A percentile compares a stretch with the other conserved stretches of the same genome.
Evolutionary conservation across 2,329 filamentous ascomycete genomes (phyloP).

Genomic region (Emergomyces pasteurianus): DNA sequence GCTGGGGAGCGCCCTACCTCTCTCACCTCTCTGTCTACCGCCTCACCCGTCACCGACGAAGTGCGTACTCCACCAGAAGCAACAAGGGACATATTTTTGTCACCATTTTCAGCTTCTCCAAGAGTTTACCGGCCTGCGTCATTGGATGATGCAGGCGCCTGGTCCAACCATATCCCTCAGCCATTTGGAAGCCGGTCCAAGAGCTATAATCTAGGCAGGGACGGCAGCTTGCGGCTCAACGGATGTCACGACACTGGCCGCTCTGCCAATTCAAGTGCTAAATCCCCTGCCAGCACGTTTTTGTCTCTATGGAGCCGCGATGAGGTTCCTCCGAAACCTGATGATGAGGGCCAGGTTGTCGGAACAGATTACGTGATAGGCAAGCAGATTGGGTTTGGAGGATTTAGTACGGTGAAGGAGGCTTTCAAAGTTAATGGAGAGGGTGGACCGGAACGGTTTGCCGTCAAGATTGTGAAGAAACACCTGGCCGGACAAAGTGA

Average conservation of each 20-base stretch:
- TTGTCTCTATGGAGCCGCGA: conserved; percentile 41
- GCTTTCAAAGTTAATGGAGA: conserved; percentile 49
- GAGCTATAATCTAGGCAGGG: conserved; percentile 23
- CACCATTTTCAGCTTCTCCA: conserved; percentile 27
- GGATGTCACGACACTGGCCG: conserved; percentile 32
- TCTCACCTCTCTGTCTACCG: conserved; percentile 33
- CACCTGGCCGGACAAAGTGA: conserved; percentile 44
- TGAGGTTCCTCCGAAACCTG: conserved; percentile 39
- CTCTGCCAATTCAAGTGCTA: conserved; percentile 39
- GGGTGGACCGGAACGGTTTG: conserved; percentile 40
- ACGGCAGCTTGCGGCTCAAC: conserved; percentile 23
- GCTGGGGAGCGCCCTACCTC: conserved; percentile 27
- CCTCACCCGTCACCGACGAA: conserved; percentile 30
- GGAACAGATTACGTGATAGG: conserved; percentile 56
- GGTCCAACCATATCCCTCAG: conserved; percentile 21
- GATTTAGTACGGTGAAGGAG: conserved; percentile 56
- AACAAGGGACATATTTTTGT: conserved; percentile 23
- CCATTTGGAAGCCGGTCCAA: conserved; percentile 23
- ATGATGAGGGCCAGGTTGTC: conserved; percentile 56
- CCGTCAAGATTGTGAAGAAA: conserved; percentile 58
- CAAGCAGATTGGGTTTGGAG: conserved; percentile 52
- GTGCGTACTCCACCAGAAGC: conserved; percentile 30
- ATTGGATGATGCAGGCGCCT: conserved; percentile 30
- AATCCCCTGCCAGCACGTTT: conserved; percentile 48
- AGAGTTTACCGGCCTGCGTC: conserved; percentile 27